These are phyloP conservation scores for Kwoniella mangroviensis DNA, from an alignment of 768 basidiomycete species.

Conservation along the genomic window DNA sequence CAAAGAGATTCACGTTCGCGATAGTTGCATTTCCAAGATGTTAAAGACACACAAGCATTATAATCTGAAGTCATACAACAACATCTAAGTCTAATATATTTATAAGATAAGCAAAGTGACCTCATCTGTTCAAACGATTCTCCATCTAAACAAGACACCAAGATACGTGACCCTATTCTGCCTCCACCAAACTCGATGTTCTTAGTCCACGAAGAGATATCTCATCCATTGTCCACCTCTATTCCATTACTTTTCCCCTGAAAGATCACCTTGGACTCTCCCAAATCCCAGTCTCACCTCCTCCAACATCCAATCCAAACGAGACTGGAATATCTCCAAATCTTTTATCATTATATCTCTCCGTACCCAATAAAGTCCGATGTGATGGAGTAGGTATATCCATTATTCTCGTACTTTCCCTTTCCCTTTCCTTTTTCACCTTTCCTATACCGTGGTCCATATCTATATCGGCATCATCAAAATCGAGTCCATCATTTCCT, in stretches of 20 bases:
- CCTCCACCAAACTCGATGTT: too few species aligned
- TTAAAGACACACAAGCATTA: too few species aligned
- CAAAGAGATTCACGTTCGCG: too few species aligned
- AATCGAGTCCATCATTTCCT: slow-evolving; percentile 12
- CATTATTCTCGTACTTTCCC: neutral
- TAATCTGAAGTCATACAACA: too few species aligned
- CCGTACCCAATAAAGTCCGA: slow-evolving; percentile 48
- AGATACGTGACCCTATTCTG: too few species aligned
- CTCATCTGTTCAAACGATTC: neutral
- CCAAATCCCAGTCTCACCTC: slow-evolving; percentile 8
- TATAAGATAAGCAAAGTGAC: neutral
- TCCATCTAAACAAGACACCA: too few species aligned
- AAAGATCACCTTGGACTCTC: slow-evolving; percentile 10
- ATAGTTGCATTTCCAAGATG: too few species aligned
- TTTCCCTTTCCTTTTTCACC: neutral
- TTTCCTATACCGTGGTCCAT: neutral
- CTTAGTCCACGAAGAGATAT: too few species aligned
- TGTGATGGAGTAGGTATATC: slow-evolving; percentile 39
- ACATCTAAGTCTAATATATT: neutral
- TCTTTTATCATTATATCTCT: slow-evolving; percentile 47
- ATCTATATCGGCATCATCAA: slow-evolving; percentile 8
- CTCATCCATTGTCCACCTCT: too few species aligned
- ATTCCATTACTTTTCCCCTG: too few species aligned
- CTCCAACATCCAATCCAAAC: slow-evolving; percentile 5
- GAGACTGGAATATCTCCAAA: slow-evolving; percentile 46